phyloP scores from a whole-genome alignment of 768 basidiomycete genomes.

The Brasilioporus rufonigricans region DNA sequence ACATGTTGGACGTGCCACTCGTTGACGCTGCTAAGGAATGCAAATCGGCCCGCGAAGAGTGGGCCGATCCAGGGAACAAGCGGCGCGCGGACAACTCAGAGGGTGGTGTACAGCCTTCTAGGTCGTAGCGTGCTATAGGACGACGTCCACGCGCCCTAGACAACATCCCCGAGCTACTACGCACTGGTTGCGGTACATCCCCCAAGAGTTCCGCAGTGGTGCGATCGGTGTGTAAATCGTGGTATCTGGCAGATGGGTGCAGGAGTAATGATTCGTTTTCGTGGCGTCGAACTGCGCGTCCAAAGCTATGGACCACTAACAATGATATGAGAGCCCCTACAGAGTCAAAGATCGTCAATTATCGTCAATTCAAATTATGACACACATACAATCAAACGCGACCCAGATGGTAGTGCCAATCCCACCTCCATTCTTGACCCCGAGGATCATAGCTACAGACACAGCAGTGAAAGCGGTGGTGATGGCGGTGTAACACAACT shows the following conservation, averaged over 20 bases:
- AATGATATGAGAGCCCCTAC: conserved; percentile 4
- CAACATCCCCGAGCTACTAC: not conserved
- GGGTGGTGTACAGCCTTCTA: not conserved
- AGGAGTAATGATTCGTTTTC: conserved; percentile 5
- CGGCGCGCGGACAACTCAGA: conserved; percentile 1
- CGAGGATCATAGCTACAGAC: conserved; percentile 48
- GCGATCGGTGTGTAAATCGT: conserved; percentile 4
- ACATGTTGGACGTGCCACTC: conserved; percentile 12
- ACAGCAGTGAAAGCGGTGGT: conserved; percentile 49
- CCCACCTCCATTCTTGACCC: conserved; percentile 44
- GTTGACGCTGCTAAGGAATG: conserved; percentile 13
- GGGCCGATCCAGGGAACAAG: conserved; percentile 9
- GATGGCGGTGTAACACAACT: conserved; percentile 56
- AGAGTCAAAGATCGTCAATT: conserved; percentile 9
- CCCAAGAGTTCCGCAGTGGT: conserved; percentile 6
- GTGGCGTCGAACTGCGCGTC: conserved; percentile 5
- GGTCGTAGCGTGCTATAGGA: not conserved
- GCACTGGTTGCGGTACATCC: not conserved
- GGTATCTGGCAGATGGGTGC: conserved; percentile 3
- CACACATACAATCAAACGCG: conserved; percentile 48
- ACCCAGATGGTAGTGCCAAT: conserved; percentile 53
- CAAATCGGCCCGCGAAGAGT: conserved; percentile 8
- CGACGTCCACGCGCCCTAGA: not conserved
- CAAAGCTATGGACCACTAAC: conserved; percentile 3
- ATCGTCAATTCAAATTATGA: not conserved